Evolutionary conservation across 352 stramenopile genomes (phyloP).

Genomic region (Phytopythium montanum): DNA sequence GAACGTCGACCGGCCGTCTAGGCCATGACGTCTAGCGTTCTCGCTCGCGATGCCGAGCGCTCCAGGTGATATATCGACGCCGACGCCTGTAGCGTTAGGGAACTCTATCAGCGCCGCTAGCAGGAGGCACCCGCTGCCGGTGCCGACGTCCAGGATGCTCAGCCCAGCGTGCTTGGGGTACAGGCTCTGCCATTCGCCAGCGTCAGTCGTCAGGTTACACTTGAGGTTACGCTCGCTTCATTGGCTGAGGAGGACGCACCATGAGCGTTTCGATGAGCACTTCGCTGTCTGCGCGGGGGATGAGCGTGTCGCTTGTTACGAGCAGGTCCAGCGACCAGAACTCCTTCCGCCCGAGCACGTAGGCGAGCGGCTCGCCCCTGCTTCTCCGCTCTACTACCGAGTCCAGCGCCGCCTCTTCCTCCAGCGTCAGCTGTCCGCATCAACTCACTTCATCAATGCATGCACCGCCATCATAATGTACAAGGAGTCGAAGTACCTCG

Average conservation of each 20-base stretch:
- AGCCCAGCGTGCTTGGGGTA: conserved; percentile 36
- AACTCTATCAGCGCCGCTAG: conserved; percentile 62
- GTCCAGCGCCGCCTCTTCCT: conserved; percentile 27
- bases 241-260: conserved; percentile 14
- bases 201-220: conserved; percentile 16
- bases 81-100: conserved; percentile 43
- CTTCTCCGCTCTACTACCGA: conserved; percentile 19
- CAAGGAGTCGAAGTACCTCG: conserved; percentile 11
- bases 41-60: conserved; percentile 47
- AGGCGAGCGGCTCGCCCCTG: conserved; percentile 66
- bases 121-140: conserved; percentile 64
- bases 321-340: conserved; percentile 72
- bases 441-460: background rate
- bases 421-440: conserved; percentile 22
- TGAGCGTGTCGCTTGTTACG: conserved; percentile 60
- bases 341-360: conserved; percentile 57
- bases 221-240: background rate
- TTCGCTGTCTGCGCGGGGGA: conserved; percentile 80
- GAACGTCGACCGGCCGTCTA: conserved; percentile 23
- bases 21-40: conserved; percentile 37
- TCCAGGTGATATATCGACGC: conserved; percentile 49
- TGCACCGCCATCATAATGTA: background rate
- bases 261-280: conserved; percentile 69
- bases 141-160: conserved; percentile 66
- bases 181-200: conserved; percentile 5